Conservation (phyloP, 352 stramenopile genomes). For the Lagenidium sp. region DNA sequence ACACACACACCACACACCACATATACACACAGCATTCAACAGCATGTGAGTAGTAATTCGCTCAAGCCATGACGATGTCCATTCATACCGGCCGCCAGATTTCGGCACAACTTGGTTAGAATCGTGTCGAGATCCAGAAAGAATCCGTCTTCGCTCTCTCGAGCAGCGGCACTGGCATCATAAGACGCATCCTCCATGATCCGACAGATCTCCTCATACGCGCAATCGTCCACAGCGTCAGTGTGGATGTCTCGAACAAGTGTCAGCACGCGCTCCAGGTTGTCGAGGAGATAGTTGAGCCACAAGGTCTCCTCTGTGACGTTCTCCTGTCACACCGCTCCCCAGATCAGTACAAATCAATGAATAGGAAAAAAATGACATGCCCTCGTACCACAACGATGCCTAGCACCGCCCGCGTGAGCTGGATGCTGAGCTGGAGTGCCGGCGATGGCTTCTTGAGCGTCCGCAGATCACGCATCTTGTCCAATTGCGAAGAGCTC, state of each 20-base stretch:
- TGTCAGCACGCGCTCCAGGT: constrained; percentile 34
- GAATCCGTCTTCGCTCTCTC: constrained; percentile 50
- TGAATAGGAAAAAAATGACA: constrained; percentile 1
- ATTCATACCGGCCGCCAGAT: constrained; percentile 19
- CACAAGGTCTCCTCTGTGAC: no score
- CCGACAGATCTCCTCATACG: constrained; percentile 32
- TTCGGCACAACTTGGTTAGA: constrained; percentile 21
- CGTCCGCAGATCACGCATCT: constrained; percentile 45
- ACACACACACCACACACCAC: background rate
- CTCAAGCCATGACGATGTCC: no score
- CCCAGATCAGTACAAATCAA: background rate
- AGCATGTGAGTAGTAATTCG: background rate
- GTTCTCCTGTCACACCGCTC: constrained; percentile 9
- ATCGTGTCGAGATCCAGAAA: constrained; percentile 47
- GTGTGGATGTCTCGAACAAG: constrained; percentile 26
- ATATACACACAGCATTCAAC: background rate
- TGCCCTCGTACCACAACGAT: constrained; percentile 1
- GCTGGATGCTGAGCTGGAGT: constrained; percentile 36
- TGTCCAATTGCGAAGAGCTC: no score
- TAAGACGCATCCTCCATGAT: constrained; percentile 47
- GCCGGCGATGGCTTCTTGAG: constrained; percentile 38
- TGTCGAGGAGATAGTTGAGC: no score
- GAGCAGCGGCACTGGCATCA: constrained; percentile 33
- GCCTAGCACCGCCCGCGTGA: constrained; percentile 11
- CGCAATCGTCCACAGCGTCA: constrained; percentile 21